Evolutionary conservation across 2,329 filamentous ascomycete genomes (phyloP).

Genomic region (Ophidiomyces ophidiicola): DNA sequence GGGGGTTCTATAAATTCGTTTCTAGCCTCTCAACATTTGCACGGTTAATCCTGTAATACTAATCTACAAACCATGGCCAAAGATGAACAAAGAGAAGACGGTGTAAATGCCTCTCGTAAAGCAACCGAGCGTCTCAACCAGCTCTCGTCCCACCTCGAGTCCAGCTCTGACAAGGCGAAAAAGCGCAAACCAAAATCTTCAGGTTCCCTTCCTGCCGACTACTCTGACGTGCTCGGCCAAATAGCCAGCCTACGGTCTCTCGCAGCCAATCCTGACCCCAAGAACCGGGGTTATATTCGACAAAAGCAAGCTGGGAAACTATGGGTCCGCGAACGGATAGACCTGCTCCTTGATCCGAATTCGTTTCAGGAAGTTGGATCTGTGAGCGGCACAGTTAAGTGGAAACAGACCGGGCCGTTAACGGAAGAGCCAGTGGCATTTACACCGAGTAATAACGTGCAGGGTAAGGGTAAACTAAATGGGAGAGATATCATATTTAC

Average conservation of each 20-base stretch:
- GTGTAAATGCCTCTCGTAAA: constrained; percentile 10
- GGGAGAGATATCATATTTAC: constrained; percentile 48
- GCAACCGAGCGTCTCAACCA: constrained; percentile 38
- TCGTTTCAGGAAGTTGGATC: constrained; percentile 50
- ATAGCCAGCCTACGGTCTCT: constrained; percentile 41
- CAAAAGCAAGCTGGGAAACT: constrained; percentile 54
- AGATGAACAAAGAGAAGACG: background rate
- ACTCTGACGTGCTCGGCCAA: constrained; percentile 50
- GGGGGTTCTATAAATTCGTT: no score
- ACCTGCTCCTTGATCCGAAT: constrained; percentile 44
- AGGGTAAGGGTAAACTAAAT: constrained; percentile 44
- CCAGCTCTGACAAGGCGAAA: constrained; percentile 21
- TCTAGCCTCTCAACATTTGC: background rate
- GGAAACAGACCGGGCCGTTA: constrained; percentile 36
- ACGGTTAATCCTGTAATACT: background rate
- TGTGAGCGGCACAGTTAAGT: constrained; percentile 47
- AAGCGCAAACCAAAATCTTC: constrained; percentile 24
- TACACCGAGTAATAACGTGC: constrained; percentile 51
- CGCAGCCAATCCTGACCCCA: constrained; percentile 43
- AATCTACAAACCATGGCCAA: constrained; percentile 11
- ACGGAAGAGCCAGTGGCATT: constrained; percentile 38
- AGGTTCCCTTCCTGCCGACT: constrained; percentile 44
- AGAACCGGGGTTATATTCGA: constrained; percentile 46
- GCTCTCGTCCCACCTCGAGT: constrained; percentile 34
- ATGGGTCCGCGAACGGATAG: constrained; percentile 51